These are phyloP conservation scores for Calonectria hongkongensis DNA, from an alignment of 2,329 filamentous ascomycete species.

Conservation along the genomic window DNA sequence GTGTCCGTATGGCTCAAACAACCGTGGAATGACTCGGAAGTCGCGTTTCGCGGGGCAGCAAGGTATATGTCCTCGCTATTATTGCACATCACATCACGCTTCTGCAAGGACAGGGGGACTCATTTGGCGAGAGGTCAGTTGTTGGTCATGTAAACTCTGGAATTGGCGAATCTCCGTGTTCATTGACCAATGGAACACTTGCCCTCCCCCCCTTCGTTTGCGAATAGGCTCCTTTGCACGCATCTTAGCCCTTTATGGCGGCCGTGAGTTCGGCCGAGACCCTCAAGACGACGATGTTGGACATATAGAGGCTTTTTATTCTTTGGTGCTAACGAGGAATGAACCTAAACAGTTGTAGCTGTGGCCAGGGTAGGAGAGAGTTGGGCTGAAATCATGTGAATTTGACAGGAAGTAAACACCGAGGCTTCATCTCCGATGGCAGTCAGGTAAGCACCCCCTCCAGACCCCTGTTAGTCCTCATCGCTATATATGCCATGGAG, in stretches of 20 bases:
- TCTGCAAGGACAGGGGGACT: conserved; percentile 10
- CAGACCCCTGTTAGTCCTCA: background rate
- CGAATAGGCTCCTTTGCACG: conserved; percentile 24
- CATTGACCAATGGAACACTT: conserved; percentile 11
- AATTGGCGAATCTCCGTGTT: conserved; percentile 30
- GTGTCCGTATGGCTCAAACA: background rate
- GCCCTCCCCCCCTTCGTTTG: conserved; percentile 25
- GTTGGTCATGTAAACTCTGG: conserved; percentile 27
- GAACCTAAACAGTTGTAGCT: background rate
- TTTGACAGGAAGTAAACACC: conserved; percentile 10
- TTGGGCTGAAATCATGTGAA: conserved; percentile 36
- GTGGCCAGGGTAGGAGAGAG: background rate
- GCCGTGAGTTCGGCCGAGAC: background rate
- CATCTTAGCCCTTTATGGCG: conserved; percentile 10
- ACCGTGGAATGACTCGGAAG: conserved; percentile 4
- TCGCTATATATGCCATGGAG: conserved; percentile 8
- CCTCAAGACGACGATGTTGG: background rate
- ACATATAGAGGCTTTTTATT: background rate
- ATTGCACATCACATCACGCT: conserved; percentile 7
- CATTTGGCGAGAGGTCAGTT: conserved; percentile 20
- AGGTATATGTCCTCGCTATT: conserved; percentile 17
- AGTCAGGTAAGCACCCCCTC: conserved; percentile 6
- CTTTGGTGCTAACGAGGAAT: background rate
- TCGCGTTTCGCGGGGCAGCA: conserved; percentile 24
- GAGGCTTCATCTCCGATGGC: conserved; percentile 5